Evolutionary conservation across 805 yeast genomes (phyloP), one percentile per base, ranked within the genome.

Genomic region (Dipodascus geniculatus): DNA sequence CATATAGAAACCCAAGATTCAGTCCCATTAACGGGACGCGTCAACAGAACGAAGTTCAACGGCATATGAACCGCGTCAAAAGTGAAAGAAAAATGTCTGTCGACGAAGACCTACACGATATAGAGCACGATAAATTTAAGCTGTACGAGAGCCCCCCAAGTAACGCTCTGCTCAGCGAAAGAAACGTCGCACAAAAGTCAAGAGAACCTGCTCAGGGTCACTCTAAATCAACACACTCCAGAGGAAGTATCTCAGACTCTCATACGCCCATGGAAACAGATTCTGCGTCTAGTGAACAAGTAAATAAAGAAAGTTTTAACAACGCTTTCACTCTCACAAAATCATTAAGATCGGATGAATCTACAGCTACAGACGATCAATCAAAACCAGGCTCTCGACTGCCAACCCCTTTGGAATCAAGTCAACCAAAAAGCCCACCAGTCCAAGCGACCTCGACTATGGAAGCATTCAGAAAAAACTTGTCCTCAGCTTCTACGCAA

Each of bases 1-100:
- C n/a, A 23, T n/a, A 28, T 11, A 28, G 11, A 28, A 28, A 28
- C 11, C 33, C 33, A 23, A 24, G 22, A 42, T 9, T 33, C 19
- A 42, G 19, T 42, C 48, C 22, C 14, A 17, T 42, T 16, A 42
- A 42, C 48, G 22, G 22, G 8, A 17, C 48, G 19, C 48, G 48
- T 17, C 48, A 42, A 42, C 22, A 42, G 14, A 20, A 17, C 48
- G 33, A 28, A 28, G 33, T 28, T 11, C 33, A 28, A 11, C 33
- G 33, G 9, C 33, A 28, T 28, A 6, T 28, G 11, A 28, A 16
- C 42, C 24, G 16, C 23, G 31, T 20, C 42, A 1, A 57, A 58
- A 1, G 61, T 61, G 52, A 60, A 63, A 3, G 61, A 61, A 35
- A 51, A 48, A 11, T 20, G 14, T 2, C 59, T 55, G 3, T 17